Evolutionary conservation across 805 yeast species (phyloP), one percentile per base, ranked within the genome.

Genomic region (Wickerhamomyces mucosus): DNA sequence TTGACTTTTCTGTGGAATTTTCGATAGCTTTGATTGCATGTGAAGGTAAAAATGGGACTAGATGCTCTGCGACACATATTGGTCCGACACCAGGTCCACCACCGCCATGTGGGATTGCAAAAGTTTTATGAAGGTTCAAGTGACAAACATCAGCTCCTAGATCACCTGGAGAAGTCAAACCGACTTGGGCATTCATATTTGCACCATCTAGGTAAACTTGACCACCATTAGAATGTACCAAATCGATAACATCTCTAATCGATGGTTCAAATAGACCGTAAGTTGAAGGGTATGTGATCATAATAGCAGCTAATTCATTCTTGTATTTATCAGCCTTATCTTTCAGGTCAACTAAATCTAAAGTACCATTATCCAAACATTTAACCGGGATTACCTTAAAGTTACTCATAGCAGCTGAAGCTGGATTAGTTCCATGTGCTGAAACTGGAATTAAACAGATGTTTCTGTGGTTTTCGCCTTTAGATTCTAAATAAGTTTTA

Each of bases 31-130:
- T 65, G 25, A 81, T 63, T 15, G 72, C 69, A 58, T 92, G 96
- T 11, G 66, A 63, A 28, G 98, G 98, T 47, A 92, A 68, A 59
- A 73, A 86, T 33, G 84, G 83, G 27, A 68, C 70, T 47, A 92
- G 65, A 56, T 85, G 95, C 30, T 68, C 61, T 44, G 77, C 78
- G 35, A 89, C 97, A 68, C 97, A 85, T 41, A 92, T 92, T 31
- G 97, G 97, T 14, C 96, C 98, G 49, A 86, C 94, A 53, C 97
- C 98, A 26, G 98, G 98, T 26, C 98, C 98, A 55, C 98, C 98
- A 53, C 98, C 98, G 51, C 98, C 98, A 51, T 92, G 98, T 34
- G 96, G 94, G 51, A 92, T 85, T 28, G 96, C 86, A 66, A 92
- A 92, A 1, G 98, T 92, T 63, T 92, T 92, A 67, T 92, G 98